Base-by-base conservation (phyloP, 148 eudicot genomes). In the Rhododendron ferrugineum region DNA sequence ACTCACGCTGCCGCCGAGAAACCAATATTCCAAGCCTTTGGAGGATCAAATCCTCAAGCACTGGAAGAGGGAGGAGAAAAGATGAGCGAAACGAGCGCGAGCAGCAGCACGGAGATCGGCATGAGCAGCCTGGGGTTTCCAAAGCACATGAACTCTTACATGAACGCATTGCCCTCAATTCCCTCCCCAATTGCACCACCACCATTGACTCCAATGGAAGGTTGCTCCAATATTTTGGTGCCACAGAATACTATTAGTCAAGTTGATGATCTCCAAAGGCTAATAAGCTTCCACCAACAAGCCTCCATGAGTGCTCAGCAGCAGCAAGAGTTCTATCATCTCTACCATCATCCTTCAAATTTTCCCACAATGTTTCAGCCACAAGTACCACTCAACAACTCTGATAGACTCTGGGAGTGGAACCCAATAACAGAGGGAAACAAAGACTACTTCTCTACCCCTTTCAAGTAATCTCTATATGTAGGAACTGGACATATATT, bases 341-440 rank as follows among this genome's bases (percentile, higher is more conserved):
- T 80, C 16, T 78, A 79, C 74, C 83, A 90, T 62, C 90, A 84
- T 32, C 87, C 76, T 28, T 82, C 91, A 20, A 91, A 83, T 14
- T 85, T 89, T 66, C 83, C 56, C 79, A 76, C 56, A 60, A 5
- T 34, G 22, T 85, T 85, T 89, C 82, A 84, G 15, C 88, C 79
- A 75, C 83, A 82, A 36, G 77, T 73, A 20, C 54, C 79, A 13
- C 86, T 46, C 75, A 85, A 80, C 87, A 77, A 5, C 56, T 50
- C 89, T 0, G 97, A 92, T 16, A 82, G 93, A 81, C 74, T 91
- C 52, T 95, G 98, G 98, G 98, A 93, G 46, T 94, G 98, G 98
- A 92, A 88, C 66, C 85, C 91, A 9, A 85, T 80, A 50, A 86
- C 88, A 10, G 93, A 91, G 84, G 93, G 88, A 7, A 89, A 73